Percentiles rank a stretch among this genome's conserved stretches.
These are phyloP conservation scores for Alternaria metachromatica DNA, from an alignment of 2,329 filamentous ascomycete species.

Conservation along the genomic window DNA sequence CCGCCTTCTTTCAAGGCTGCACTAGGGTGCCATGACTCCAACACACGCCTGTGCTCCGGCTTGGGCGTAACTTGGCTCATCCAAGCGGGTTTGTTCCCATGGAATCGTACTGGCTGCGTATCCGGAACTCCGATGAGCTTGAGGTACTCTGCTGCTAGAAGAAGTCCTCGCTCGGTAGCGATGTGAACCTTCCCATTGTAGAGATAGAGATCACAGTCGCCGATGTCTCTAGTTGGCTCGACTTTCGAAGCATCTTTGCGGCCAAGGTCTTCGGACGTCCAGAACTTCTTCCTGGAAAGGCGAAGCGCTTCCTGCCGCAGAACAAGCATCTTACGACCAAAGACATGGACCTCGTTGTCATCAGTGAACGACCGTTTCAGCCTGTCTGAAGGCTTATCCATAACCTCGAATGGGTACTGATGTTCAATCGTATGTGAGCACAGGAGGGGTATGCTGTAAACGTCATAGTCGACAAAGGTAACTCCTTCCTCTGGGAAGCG, in stretches of 20 bases:
- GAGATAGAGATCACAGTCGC: conserved; percentile 27
- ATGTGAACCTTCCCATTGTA: conserved; percentile 20
- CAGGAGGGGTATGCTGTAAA: conserved; percentile 23
- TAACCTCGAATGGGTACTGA: background rate
- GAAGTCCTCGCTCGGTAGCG: conserved; percentile 22
- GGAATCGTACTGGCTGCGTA: conserved; percentile 23
- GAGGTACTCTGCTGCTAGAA: conserved; percentile 22
- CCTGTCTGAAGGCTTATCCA: background rate
- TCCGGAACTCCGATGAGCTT: conserved; percentile 21
- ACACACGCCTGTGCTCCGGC: background rate
- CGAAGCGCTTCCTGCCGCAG: conserved; percentile 1
- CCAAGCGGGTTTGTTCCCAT: conserved; percentile 25
- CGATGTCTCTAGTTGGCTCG: conserved; percentile 9
- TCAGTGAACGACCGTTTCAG: background rate
- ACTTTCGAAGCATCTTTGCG: conserved; percentile 2
- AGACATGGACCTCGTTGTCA: conserved; percentile 5
- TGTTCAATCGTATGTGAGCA: conserved; percentile 15
- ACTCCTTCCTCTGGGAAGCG: conserved; percentile 2
- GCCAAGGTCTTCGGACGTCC: conserved; percentile 11
- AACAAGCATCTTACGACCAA: conserved; percentile 7
- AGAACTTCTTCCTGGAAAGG: background rate
- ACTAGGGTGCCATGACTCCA: background rate
- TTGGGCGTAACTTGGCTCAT: conserved; percentile 2
- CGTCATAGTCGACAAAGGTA: conserved; percentile 9
- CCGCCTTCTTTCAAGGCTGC: background rate